A percentile compares a stretch with the other conserved stretches of the same genome.
Conservation (phyloP, 2,329 filamentous ascomycete species). For the Didymella exigua region DNA sequence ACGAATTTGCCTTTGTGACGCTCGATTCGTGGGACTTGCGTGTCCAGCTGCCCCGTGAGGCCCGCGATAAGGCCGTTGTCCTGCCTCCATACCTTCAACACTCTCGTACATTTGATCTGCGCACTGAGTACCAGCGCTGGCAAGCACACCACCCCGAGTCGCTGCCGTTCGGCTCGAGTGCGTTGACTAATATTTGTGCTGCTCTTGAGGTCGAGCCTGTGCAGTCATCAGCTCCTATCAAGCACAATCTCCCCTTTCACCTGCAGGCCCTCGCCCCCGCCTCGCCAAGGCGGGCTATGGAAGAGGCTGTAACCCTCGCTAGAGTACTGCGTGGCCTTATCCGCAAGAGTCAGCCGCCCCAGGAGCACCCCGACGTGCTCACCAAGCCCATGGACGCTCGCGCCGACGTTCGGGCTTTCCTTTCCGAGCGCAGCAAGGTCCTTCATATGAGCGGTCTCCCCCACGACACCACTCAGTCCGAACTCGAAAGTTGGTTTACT, state of each 20-base stretch:
- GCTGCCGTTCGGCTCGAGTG: slow-evolving; percentile 92
- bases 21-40: slow-evolving; percentile 98
- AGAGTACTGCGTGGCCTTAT: slow-evolving; percentile 91
- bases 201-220: slow-evolving; percentile 97
- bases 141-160: slow-evolving; percentile 98
- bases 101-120: slow-evolving; percentile 93
- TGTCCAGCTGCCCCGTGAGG: slow-evolving; percentile 95
- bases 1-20: slow-evolving; percentile 98
- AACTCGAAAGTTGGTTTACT: slow-evolving; percentile 99
- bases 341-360: slow-evolving; percentile 91
- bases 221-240: slow-evolving; percentile 96
- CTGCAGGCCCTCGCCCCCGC: slow-evolving; percentile 94
- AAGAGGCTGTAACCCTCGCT: slow-evolving; percentile 93
- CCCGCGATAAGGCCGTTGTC: slow-evolving; percentile 96
- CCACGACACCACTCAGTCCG: slow-evolving; percentile 97
- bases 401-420: slow-evolving; percentile 93
- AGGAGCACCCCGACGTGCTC: slow-evolving; percentile 93
- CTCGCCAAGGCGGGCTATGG: slow-evolving; percentile 94
- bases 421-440: slow-evolving; percentile 96
- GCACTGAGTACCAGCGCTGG: slow-evolving; percentile 98
- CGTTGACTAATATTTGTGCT: slow-evolving; percentile 96
- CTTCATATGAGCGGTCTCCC: slow-evolving; percentile 97
- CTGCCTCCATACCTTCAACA: slow-evolving; percentile 96
- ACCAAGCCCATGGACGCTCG: slow-evolving; percentile 95
- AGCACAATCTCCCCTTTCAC: slow-evolving; percentile 98